Evolutionary conservation across 768 basidiomycete species (phyloP), one percentile per base, ranked within the genome.

Genomic region (Phylloporus arenicola): DNA sequence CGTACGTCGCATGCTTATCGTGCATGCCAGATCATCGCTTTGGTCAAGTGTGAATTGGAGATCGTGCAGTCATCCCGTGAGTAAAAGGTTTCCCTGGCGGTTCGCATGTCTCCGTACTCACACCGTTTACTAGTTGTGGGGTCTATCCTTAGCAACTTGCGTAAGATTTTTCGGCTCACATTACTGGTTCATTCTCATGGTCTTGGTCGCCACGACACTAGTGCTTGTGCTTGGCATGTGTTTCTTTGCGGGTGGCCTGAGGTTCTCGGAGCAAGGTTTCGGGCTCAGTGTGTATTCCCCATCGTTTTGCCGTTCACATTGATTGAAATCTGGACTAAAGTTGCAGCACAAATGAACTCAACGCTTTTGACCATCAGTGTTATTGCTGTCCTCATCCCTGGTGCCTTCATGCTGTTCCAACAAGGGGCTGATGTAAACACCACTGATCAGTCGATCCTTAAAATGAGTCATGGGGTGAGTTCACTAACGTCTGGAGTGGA

Each of bases 151-250:
- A 86, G 84, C 60, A 92, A 90, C 68, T 72, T 88, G 48, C 64
- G 81, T 82, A 55, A 30, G 80, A 65, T 3, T 14, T 31, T 31
- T 41, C 8, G 24, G 7, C 25, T 6, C 45, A 25, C 38, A 4
- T 39, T 14, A n/a, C 19, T 1, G n/a, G 19, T 33, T 1, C 6
- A 19, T 9, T 33, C 34, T 39, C 31, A 47, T 52, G 50, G 45
- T 43, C 2, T 46, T 27, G 3, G 16, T 43, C 29, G 4, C 17
- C 11, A 35, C 17, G 5, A 19, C 39, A n/a, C n/a, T n/a, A 90
- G 88, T 93, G 2, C 79, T 93, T 35, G 88, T 92, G 16, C 77
- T 92, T 11, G 90, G 90, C 16, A 80, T 92, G 67, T 88, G 87
- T 57, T 88, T 91, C 68, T 86, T 92, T 54, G 89, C 88, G 1